phyloP scores from a whole-genome alignment of 495 filamentous ascomycete species.

The Tuber umbilicatum region DNA sequence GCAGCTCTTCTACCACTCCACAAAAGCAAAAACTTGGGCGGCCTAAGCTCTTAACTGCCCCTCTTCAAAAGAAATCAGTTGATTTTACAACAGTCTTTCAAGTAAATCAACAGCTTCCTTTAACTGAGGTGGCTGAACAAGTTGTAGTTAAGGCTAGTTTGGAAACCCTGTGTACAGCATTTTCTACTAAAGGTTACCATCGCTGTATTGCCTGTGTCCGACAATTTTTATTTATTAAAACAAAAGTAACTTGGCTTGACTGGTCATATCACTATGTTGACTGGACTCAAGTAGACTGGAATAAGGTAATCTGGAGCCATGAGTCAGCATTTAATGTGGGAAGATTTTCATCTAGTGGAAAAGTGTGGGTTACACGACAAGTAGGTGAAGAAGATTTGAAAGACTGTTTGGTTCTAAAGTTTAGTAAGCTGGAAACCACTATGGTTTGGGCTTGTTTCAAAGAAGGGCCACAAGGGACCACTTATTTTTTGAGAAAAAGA shows the following conservation, averaged over 20 bases:
- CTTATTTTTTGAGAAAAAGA: conserved; percentile 14
- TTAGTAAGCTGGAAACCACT: not conserved
- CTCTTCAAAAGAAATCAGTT: no score
- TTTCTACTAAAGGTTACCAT: conserved; percentile 10
- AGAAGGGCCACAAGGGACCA: not conserved
- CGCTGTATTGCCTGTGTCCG: conserved; percentile 6
- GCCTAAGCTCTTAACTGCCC: no score
- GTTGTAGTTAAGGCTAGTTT: not conserved
- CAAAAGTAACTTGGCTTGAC: not conserved
- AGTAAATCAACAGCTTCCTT: no score
- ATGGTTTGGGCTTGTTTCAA: no score
- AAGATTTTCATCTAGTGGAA: no score
- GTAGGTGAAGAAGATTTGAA: not conserved
- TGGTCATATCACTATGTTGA: not conserved
- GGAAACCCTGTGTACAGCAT: not conserved
- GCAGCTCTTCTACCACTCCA: no score
- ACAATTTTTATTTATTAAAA: not conserved
- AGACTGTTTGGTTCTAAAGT: conserved; percentile 1
- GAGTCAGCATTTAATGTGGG: no score
- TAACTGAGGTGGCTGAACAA: conserved; percentile 10
- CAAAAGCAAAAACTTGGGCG: no score
- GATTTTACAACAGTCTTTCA: no score
- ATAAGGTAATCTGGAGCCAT: not conserved
- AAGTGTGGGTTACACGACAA: no score
- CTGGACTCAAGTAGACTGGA: not conserved